These are phyloP conservation scores for Coccomyxa sp. DNA, from an alignment of 139 green algal genomes.

Conservation along the genomic window DNA sequence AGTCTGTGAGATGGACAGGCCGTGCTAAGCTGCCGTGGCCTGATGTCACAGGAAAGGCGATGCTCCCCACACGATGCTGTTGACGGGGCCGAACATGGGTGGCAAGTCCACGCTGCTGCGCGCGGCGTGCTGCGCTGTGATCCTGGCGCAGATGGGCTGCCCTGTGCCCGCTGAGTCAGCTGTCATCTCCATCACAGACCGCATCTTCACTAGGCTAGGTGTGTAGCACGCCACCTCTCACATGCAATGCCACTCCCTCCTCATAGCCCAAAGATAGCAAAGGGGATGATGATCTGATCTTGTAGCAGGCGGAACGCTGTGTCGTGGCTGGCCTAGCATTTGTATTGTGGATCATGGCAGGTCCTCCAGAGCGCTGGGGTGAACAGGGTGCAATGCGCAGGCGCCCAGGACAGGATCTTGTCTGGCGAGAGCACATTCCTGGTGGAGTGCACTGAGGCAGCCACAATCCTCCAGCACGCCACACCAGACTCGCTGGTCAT, in stretches of 20 bases:
- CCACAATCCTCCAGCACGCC: constrained; percentile 28
- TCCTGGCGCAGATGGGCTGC: constrained; percentile 53
- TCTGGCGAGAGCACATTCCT: constrained; percentile 47
- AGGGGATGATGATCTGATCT: background rate
- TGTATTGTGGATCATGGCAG: no score
- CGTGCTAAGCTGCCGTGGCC: no score
- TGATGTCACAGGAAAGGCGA: background rate
- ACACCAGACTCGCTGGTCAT: constrained; percentile 43
- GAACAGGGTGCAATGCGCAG: no score
- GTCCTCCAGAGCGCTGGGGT: no score
- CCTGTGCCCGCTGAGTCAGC: constrained; percentile 26
- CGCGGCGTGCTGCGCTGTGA: constrained; percentile 34
- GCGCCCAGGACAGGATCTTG: constrained; percentile 47
- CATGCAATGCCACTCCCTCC: background rate
- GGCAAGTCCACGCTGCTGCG: constrained; percentile 53
- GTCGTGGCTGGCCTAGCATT: no score
- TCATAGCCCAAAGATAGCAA: background rate
- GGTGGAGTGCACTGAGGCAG: constrained; percentile 58
- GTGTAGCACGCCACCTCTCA: background rate
- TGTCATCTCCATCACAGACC: constrained; percentile 30
- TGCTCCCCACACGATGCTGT: constrained; percentile 41
- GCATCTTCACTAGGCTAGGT: constrained; percentile 51
- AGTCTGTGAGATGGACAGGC: no score
- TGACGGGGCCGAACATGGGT: constrained; percentile 62
- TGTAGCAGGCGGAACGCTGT: no score